Percentiles rank a stretch among this genome's conserved stretches.
phyloP scores from a whole-genome alignment of 1,284 basidiomycete species.

The Moniliophthora roreri region DNA sequence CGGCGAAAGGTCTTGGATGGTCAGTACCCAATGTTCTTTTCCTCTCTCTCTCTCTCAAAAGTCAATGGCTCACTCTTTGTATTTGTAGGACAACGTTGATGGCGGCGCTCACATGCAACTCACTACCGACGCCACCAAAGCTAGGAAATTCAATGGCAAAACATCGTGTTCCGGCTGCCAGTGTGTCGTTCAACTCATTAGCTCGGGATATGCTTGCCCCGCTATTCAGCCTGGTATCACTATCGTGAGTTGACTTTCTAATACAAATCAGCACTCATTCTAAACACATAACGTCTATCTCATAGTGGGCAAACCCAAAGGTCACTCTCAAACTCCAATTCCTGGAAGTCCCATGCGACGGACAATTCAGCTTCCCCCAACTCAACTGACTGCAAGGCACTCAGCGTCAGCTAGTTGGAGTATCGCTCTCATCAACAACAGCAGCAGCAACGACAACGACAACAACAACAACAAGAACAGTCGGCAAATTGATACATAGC shows the following conservation, averaged over 20 bases:
- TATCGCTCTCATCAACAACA: too few relatives aligned
- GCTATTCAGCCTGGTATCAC: constrained; percentile 5
- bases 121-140: background rate
- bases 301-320: constrained; percentile 3
- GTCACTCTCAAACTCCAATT: constrained; percentile 6
- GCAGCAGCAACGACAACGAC: too few relatives aligned
- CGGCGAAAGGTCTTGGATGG: constrained; percentile 1
- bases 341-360: constrained; percentile 5
- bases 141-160: constrained; percentile 3
- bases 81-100: background rate
- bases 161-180: constrained; percentile 5
- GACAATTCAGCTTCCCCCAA: background rate
- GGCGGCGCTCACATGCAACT: background rate
- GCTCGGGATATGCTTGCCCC: constrained; percentile 2
- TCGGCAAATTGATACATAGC: too few relatives aligned
- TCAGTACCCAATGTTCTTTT: background rate
- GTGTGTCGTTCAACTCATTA: constrained; percentile 1
- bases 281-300: too few relatives aligned
- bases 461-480: too few relatives aligned
- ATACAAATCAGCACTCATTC: too few relatives aligned
- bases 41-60: background rate
- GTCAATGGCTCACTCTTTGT: background rate
- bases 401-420: too few relatives aligned
- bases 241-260: constrained; percentile 7
- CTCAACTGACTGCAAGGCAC: too few relatives aligned